These are phyloP conservation scores for Trifolium fragiferum DNA, from an alignment of 306 rosid species.

Conservation along the genomic window DNA sequence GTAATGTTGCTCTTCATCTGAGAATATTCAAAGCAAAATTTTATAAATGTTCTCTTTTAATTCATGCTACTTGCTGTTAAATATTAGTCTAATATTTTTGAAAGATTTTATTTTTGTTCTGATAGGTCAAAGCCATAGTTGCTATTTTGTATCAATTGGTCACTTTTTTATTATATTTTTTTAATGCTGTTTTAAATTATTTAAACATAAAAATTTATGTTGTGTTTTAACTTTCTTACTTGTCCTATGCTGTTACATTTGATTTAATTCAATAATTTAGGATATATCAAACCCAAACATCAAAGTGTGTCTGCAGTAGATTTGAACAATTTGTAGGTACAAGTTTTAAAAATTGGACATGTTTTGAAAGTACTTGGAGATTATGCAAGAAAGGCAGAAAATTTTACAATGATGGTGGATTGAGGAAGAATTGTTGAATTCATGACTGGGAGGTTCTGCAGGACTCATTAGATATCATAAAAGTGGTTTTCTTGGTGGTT, in stretches of 20 bases:
- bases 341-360: no score
- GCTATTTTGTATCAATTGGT: not conserved
- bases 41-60: not conserved
- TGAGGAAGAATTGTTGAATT: no score
- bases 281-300: not conserved
- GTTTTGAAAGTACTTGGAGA: no score
- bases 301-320: no score
- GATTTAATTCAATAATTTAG: not conserved
- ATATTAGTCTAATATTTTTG: not conserved
- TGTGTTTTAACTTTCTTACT: not conserved
- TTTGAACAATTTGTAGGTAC: no score
- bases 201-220: not conserved
- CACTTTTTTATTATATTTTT: not conserved
- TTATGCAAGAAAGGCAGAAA: no score
- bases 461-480: no score
- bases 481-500: no score
- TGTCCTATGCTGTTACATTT: not conserved
- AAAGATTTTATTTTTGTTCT: not conserved
- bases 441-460: no score
- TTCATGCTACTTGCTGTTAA: not conserved
- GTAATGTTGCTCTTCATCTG: not conserved
- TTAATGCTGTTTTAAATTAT: constrained; percentile 6
- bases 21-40: constrained; percentile 19
- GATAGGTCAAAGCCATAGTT: constrained; percentile 6
- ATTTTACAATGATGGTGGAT: no score